Conservation (phyloP, 805 yeast species). For the Pichia paraexigua region DNA sequence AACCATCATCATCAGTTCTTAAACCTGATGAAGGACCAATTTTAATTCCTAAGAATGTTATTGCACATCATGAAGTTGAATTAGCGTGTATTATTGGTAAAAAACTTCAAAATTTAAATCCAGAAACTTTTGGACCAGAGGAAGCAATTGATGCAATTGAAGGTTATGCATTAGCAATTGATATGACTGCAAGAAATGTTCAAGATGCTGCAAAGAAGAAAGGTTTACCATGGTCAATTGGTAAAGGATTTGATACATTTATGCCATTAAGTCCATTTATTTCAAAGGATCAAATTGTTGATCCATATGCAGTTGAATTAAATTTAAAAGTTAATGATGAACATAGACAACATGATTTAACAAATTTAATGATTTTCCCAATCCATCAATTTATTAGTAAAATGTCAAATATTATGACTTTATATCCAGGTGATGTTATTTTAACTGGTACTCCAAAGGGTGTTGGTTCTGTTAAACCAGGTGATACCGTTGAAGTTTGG, state of each 20-base stretch:
- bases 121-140: constrained; percentile 44
- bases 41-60: constrained; percentile 70
- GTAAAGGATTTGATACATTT: constrained; percentile 95
- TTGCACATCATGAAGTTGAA: constrained; percentile 90
- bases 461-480: constrained; percentile 77
- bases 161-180: constrained; percentile 86
- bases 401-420: constrained; percentile 84
- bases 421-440: constrained; percentile 83
- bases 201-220: constrained; percentile 91
- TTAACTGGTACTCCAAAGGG: constrained; percentile 98
- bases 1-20: constrained; percentile 77
- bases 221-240: constrained; percentile 95
- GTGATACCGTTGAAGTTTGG: constrained; percentile 66
- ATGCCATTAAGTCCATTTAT: constrained; percentile 76
- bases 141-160: constrained; percentile 74
- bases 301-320: constrained; percentile 65
- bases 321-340: constrained; percentile 63
- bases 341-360: constrained; percentile 62
- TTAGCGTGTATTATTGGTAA: constrained; percentile 70
- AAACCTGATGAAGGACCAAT: constrained; percentile 66
- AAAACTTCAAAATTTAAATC: constrained; percentile 52
- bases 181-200: constrained; percentile 91
- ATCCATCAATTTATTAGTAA: constrained; percentile 72
- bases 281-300: constrained; percentile 54
- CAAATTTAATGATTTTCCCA: constrained; percentile 81